Evolutionary conservation across 2,329 filamentous ascomycete genomes (phyloP).

Genomic region (Cordyceps militaris): DNA sequence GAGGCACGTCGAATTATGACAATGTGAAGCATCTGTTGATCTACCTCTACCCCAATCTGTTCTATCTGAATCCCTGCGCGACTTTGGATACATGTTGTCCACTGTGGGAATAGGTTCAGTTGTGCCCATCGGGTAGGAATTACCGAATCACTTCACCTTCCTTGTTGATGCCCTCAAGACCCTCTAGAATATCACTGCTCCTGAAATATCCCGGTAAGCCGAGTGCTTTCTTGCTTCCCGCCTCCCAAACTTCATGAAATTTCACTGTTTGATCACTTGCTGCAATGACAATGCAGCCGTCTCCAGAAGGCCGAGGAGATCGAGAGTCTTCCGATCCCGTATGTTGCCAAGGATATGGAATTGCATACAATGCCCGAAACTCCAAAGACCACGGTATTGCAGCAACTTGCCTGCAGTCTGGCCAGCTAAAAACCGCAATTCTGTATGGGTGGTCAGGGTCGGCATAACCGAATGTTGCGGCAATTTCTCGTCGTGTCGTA

Average conservation of each 20-base stretch:
- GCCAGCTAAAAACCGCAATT: slow-evolving; percentile 92
- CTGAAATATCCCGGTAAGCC: slow-evolving; percentile 58
- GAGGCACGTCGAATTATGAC: neutral
- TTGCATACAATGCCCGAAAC: slow-evolving; percentile 76
- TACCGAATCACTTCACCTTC: slow-evolving; percentile 65
- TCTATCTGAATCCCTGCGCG: neutral
- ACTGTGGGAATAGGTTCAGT: neutral
- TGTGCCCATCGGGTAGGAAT: slow-evolving; percentile 20
- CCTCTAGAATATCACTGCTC: slow-evolving; percentile 79
- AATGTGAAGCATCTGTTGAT: neutral
- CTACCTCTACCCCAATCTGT: neutral
- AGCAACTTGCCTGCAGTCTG: slow-evolving; percentile 77
- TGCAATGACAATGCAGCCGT: slow-evolving; percentile 75
- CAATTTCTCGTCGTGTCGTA: slow-evolving; percentile 76
- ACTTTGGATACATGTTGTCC: neutral
- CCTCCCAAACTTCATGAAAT: slow-evolving; percentile 92
- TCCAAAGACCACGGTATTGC: slow-evolving; percentile 78
- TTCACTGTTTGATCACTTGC: slow-evolving; percentile 88
- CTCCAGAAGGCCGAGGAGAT: slow-evolving; percentile 22
- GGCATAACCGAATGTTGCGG: slow-evolving; percentile 87
- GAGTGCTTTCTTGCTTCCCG: slow-evolving; percentile 46
- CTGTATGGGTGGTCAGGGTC: slow-evolving; percentile 84
- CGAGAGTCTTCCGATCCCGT: slow-evolving; percentile 21
- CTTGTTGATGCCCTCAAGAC: slow-evolving; percentile 70
- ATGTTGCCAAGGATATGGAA: slow-evolving; percentile 62